Conservation (phyloP, 1,284 basidiomycete genomes). For the Pseudozyma tsukubaensis region DNA sequence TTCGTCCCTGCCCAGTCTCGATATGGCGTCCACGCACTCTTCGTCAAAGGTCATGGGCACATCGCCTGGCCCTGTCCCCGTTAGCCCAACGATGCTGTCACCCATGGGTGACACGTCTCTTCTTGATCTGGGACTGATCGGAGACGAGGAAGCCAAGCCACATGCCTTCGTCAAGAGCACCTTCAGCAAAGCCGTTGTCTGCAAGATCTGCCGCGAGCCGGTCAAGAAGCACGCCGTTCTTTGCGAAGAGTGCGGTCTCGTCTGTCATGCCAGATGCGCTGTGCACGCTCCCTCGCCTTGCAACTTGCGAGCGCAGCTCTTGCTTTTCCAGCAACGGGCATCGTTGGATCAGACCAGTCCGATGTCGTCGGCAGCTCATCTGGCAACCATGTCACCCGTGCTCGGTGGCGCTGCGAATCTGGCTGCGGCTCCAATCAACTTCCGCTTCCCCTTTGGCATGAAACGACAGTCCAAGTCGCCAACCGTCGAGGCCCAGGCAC, state of each 20-base stretch:
- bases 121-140: conserved; percentile 39
- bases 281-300: conserved; percentile 81
- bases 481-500: conserved; percentile 15
- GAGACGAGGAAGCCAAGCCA: conserved; percentile 48
- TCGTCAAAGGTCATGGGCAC: conserved; percentile 7
- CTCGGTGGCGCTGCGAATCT: conserved; percentile 12
- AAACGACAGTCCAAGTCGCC: conserved; percentile 40
- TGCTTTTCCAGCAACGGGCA: conserved; percentile 54
- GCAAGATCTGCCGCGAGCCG: conserved; percentile 81
- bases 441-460: conserved; percentile 57
- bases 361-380: conserved; percentile 30
- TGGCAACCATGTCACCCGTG: conserved; percentile 18
- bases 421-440: conserved; percentile 32
- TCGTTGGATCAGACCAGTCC: conserved; percentile 47
- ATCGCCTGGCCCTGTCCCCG: conserved; percentile 1
- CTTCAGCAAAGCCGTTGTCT: conserved; percentile 89
- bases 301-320: conserved; percentile 77
- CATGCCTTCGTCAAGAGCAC: conserved; percentile 91
- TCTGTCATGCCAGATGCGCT: conserved; percentile 84
- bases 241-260: conserved; percentile 88
- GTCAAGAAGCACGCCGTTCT: conserved; percentile 89
- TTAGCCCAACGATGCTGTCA: conserved; percentile 19
- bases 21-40: conserved; percentile 8
- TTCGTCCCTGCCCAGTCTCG: conserved; percentile 18
- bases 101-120: conserved; percentile 43